Base-by-base conservation (phyloP, 768 basidiomycete species). In the Tephrocybe sp. region DNA sequence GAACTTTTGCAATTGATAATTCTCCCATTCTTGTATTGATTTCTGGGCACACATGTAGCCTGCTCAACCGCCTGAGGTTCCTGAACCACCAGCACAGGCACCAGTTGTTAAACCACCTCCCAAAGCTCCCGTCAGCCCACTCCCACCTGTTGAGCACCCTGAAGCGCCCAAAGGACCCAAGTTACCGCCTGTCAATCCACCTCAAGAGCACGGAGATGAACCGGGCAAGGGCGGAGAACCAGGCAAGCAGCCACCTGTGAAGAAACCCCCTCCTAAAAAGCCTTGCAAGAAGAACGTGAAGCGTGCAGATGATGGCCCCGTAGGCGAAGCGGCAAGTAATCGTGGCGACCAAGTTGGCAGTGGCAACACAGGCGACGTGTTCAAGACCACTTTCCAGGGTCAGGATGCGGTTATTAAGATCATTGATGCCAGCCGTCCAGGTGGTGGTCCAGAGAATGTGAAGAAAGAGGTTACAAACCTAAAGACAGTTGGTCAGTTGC, bases 391-490 rank as follows among this genome's bases (percentile, higher is more conserved):
- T 7, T 47, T 30, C 19, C 3, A 47, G 19, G 37, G 38, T 19
- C 12, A 8, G 27, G 18, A 25, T 13, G 46, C 46, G 6, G 46
- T 40, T 30, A 15, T 40, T 3, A 47, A 47, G 36, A 37, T 47
- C 27, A 39, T 47, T 12, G 24, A 47, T 22, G 37, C 37, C 9
- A 27, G 19, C 7, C 1, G 4, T 4, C 46, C 38, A 1, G 46
- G 46, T 27, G 37, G 15, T 25, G 23, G 25, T 9, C 27, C 37
- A 4, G 37, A 47, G 10, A 24, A 22, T 12, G 46, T 47, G 13
- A 47, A 21, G 15, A 45, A 40, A 13, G 49, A 50, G 33, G 38
- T 38, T 0, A 27, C 34, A n/a, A 39, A 45, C 13, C 43, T 50
- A 15, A 30, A 27, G 24, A 25, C 36, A 7, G 49, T 50, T 22